Evolutionary conservation across 2,329 filamentous ascomycete species (phyloP), one percentile per base, ranked within the genome.

Genomic region (Colletotrichum brevisporum): DNA sequence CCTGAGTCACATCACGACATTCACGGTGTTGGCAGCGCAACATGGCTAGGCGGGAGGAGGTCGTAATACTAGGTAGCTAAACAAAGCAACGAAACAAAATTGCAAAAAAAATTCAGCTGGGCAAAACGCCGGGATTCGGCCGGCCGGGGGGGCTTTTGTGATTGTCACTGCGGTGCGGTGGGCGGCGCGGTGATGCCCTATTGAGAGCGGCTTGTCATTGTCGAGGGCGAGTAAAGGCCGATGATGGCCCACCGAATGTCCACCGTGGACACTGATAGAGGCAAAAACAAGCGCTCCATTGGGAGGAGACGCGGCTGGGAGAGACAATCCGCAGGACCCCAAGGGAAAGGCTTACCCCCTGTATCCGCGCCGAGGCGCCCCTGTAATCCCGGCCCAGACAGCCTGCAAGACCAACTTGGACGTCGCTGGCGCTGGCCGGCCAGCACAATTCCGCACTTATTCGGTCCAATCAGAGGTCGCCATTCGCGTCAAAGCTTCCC

Each of bases 241-340:
- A 58, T 43, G 65, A 58, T 43, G 53, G 39, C 54, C 65, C 65
- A 65, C 65, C 21, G 21, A 41, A 54, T 24, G 24, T 41, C 60
- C 60, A 68, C 52, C 21, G 24, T 16, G 31, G 60, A 53, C 54
- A 43, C 39, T 65, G 54, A 55, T 60, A 65, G 41, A 54, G 66
- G 54, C 51, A 69, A 65, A 41, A 65, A 59, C 61, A 69, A 65
- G 66, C 61, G 66, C 54, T 65, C 61, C 66, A 69, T 65, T 60
- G 62, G 54, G 61, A 55, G 66, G 2, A 21, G 43, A 24, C 18
- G 65, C 53, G 48, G 65, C 54, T 64, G 60, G 53, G 43, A 31
- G 24, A 57, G 39, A 21, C 31, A 50, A 50, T n/a, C 27, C 47
- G 12, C 16, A 54, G 24, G 50, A n/a, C n/a, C 24, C 39, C 2